A percentile compares a stretch with the other conserved stretches of the same genome.
These are phyloP conservation scores for Ascochyta rabiei DNA, from an alignment of 2,329 filamentous ascomycete genomes.

Conservation along the genomic window DNA sequence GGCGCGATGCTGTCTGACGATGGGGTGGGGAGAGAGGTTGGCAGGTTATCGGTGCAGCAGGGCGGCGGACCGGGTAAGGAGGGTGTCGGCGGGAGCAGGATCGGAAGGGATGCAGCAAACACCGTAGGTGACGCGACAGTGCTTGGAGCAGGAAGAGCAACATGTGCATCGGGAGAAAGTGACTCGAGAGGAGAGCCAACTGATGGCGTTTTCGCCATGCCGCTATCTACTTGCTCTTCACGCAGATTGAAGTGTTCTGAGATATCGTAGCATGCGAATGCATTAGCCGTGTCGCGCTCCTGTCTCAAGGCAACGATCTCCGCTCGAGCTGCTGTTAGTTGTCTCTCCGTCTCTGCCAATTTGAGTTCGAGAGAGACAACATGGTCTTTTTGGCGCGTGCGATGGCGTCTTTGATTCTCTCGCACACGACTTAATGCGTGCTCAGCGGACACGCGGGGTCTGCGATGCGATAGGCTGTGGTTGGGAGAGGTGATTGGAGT, in stretches of 20 bases:
- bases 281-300: slow-evolving; percentile 21
- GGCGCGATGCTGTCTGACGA: background rate
- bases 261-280: slow-evolving; percentile 11
- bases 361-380: slow-evolving; percentile 49
- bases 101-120: background rate
- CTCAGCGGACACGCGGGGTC: slow-evolving; percentile 38
- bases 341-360: slow-evolving; percentile 37
- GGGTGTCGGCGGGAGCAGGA: background rate
- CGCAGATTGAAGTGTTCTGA: slow-evolving; percentile 3
- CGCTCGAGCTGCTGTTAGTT: slow-evolving; percentile 30
- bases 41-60: slow-evolving; percentile 28
- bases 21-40: background rate
- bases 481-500: slow-evolving; percentile 16
- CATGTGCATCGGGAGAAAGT: background rate
- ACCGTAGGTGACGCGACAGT: background rate
- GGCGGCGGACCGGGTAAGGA: slow-evolving; percentile 27
- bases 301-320: slow-evolving; percentile 36
- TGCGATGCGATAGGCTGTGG: slow-evolving; percentile 19
- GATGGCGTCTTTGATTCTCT: slow-evolving; percentile 60
- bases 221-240: background rate
- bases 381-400: slow-evolving; percentile 51
- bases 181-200: background rate
- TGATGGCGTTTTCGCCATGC: background rate
- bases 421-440: slow-evolving; percentile 52
- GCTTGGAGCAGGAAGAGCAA: background rate